Evolutionary conservation across 1,284 basidiomycete species (phyloP), one percentile per base, ranked within the genome.

Genomic region (Fomitopsis palustris): DNA sequence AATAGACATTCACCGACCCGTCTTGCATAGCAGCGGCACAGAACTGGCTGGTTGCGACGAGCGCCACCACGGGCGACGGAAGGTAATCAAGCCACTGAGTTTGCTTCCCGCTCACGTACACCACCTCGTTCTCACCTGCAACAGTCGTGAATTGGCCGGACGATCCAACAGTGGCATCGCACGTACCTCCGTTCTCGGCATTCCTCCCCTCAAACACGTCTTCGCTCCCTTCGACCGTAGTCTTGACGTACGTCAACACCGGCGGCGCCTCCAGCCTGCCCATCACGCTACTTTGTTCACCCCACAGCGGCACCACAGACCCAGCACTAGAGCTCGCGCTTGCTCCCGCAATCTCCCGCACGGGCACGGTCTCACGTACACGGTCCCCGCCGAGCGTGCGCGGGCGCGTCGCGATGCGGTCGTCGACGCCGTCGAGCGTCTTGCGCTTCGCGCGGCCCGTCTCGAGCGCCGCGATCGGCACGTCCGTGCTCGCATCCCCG

Each of bases 61-160:
- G 71, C 0, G 81, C 77, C 4, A 96, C 70, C 5, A 85, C 85
- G 6, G 88, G 86, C 0, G 83, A 83, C 1, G 91, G 84, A 8
- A 95, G 69, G 72, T 92, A 98, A 72, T 98, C 95, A 55, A 95
- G 72, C 95, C 96, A 98, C 56, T 90, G 82, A 7, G 87, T 83
- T 69, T 88, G 78, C 74, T 87, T 84, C 35, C 84, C 81, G 65
- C 77, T 82, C 45, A 83, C 75, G 62, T 85, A 86, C 8, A 82
- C 75, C 16, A 96, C 80, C 68, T 95, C 92, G 10, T 82, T 81
- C n/a, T 81, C 76, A 29, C 80, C 86, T 88, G 65, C 45, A 14
- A 29, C 2, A 12, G 6, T 12, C 19, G 25, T 64, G 23, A 35
- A 47, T 19, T 23, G 12, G n/a, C 16, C 12, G 45, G 16, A 17